phyloP scores from a whole-genome alignment of 305 asterid species.

The Fraxinus sp. region DNA sequence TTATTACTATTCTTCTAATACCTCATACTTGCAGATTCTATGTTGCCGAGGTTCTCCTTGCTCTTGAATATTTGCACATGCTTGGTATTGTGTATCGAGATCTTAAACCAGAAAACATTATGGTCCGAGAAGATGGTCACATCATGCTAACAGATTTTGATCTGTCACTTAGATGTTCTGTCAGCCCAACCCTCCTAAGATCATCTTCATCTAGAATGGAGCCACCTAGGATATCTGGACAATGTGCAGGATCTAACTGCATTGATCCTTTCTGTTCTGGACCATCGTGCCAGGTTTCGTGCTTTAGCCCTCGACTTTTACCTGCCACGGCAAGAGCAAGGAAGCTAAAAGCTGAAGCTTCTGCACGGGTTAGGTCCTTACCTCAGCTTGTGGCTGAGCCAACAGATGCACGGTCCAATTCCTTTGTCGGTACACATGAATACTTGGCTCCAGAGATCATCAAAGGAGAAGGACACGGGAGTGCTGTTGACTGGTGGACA shows the following conservation, averaged over 20 bases:
- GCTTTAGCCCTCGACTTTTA: constrained; percentile 74
- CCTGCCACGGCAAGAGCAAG: constrained; percentile 53
- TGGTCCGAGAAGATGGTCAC: constrained; percentile 93
- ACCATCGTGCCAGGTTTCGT: constrained; percentile 82
- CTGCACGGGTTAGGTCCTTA: constrained; percentile 43
- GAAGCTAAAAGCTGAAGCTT: constrained; percentile 53
- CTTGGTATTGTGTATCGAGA: constrained; percentile 91
- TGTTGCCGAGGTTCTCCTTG: constrained; percentile 90
- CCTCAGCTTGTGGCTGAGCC: constrained; percentile 95
- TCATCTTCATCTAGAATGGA: constrained; percentile 45
- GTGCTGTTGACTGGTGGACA: constrained; percentile 98
- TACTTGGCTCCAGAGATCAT: constrained; percentile 91
- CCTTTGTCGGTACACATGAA: constrained; percentile 98
- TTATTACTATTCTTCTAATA: not conserved
- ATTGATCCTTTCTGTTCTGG: constrained; percentile 88
- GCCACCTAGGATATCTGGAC: constrained; percentile 83
- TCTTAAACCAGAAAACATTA: constrained; percentile 84
- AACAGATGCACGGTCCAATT: constrained; percentile 89
- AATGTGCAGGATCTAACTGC: constrained; percentile 86
- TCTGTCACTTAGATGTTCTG: constrained; percentile 85
- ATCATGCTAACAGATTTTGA: constrained; percentile 94
- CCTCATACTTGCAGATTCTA: constrained; percentile 60
- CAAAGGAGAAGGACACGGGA: constrained; percentile 92
- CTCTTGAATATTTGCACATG: constrained; percentile 91
- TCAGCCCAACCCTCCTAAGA: constrained; percentile 68